These are phyloP conservation scores for Meyerozyma guilliermondii DNA, from an alignment of 1,139 yeast species.

Conservation along the genomic window DNA sequence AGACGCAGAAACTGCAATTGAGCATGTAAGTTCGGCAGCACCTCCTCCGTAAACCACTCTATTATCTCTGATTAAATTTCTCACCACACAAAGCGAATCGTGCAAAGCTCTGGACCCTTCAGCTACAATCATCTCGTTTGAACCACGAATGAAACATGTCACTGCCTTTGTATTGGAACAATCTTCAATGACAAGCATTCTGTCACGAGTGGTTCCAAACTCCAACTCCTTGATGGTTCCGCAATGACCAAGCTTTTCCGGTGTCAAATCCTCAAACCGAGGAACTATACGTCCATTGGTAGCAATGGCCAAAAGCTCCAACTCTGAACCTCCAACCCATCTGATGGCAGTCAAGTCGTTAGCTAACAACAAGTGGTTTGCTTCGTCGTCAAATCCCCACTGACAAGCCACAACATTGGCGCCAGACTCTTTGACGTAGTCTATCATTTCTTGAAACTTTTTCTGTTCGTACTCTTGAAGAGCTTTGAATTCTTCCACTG, in stretches of 20 bases:
- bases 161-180: conserved; percentile 88
- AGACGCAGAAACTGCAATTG: conserved; percentile 84
- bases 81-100: conserved; percentile 94
- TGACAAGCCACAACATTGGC: conserved; percentile 97
- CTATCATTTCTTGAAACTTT: conserved; percentile 88
- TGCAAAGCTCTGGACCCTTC: conserved; percentile 96
- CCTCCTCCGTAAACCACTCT: conserved; percentile 98
- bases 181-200: conserved; percentile 92
- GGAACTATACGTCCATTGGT: conserved; percentile 97
- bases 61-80: conserved; percentile 87
- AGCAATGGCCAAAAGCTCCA: conserved; percentile 94
- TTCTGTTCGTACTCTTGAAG: conserved; percentile 89
- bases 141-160: conserved; percentile 89
- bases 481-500: conserved; percentile 87
- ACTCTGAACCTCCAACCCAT: conserved; percentile 99
- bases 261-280: conserved; percentile 83
- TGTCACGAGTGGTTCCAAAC: conserved; percentile 94
- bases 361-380: conserved; percentile 85
- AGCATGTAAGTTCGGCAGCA: conserved; percentile 92
- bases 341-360: conserved; percentile 92
- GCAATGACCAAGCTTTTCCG: conserved; percentile 83
- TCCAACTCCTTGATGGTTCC: conserved; percentile 82
- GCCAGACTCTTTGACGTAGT: conserved; percentile 79
- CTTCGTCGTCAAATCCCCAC: conserved; percentile 99
- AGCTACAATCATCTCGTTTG: conserved; percentile 95